Base-by-base conservation (phyloP, 1,284 basidiomycete genomes). In the Cutaneotrichosporon mucoides region DNA sequence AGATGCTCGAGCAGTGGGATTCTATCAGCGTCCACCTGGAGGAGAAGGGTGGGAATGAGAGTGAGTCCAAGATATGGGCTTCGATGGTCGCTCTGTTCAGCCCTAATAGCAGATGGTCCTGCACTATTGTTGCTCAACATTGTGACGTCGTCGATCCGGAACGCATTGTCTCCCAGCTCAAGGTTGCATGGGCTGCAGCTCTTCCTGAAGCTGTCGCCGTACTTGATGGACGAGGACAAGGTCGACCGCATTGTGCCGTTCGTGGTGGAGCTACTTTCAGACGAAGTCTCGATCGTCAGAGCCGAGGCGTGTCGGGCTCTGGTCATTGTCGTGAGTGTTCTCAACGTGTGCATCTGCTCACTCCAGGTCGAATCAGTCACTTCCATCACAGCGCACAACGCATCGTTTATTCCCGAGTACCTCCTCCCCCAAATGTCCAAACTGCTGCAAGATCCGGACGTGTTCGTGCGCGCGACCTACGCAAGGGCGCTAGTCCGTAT, bases 161-260 rank as follows among this genome's bases (percentile, higher is more conserved):
- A 93, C 69, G 95, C 91, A 70, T 80, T 84, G 11, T 82, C 92
- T 3, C 91, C 96, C 0, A 90, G 88, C 38, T 92, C 92, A 6
- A 91, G 93, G 73, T 79, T 92, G 35, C 87, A 86, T 41, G 90
- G 89, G 0, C 79, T 99, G 52, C 92, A 97, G 67, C 82, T 97
- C 9, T 87, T 97, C 58, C 82, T 97, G n/a, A 90, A 91, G 1
- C 81, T 98, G 5, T 85, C 86, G 4, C 84, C 84, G 1, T 88
- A 90, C 71, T 82, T 99, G 38, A 90, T 89, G 0, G 96, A 99
- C 71, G 95, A 98, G 75, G 92, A 92, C 12, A 95, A 95, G 73
- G 81, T 99, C 49, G 96, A 99, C 73, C 86, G 94, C 4, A 86
- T 98, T 77, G 81, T 97, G 2, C 96, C 96, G 0, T 98, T 92